Percentiles rank a stretch among this genome's conserved stretches.
These are phyloP conservation scores for Harrya chromipes DNA, from an alignment of 768 basidiomycete genomes.

Conservation along the genomic window DNA sequence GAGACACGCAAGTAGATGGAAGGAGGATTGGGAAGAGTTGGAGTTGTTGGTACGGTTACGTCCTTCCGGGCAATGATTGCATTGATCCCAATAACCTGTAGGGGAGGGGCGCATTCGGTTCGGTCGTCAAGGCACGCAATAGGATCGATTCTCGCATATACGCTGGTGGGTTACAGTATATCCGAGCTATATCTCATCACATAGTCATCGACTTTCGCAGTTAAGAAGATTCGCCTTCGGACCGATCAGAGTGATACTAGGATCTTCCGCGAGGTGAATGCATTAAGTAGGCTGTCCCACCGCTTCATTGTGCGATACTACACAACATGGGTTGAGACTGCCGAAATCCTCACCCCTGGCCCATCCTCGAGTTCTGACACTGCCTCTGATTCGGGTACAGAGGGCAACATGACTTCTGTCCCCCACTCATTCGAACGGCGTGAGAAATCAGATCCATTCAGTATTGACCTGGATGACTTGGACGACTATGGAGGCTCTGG, in stretches of 20 bases:
- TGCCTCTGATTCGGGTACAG: constrained; percentile 35
- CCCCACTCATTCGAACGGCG: constrained; percentile 41
- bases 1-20: constrained; percentile 74
- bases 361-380: constrained; percentile 46
- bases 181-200: neutral
- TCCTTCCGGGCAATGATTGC: neutral
- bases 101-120: constrained; percentile 90
- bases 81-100: constrained; percentile 24
- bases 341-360: constrained; percentile 49
- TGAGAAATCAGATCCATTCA: constrained; percentile 56
- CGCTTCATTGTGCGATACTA: constrained; percentile 90
- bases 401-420: constrained; percentile 55
- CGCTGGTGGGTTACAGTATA: constrained; percentile 48
- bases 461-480: constrained; percentile 59
- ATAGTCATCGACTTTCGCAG: constrained; percentile 33
- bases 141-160: constrained; percentile 84
- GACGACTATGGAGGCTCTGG: constrained; percentile 55
- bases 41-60: constrained; percentile 61
- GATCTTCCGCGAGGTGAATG: constrained; percentile 89
- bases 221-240: constrained; percentile 86
- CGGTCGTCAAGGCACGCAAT: constrained; percentile 93
- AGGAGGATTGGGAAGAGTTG: constrained; percentile 92
- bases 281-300: constrained; percentile 83
- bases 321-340: constrained; percentile 84
- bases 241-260: constrained; percentile 77